Percentiles rank a stretch among this genome's conserved stretches.
Conservation (phyloP, 129 eudicot genomes). For the Calendula officinalis region DNA sequence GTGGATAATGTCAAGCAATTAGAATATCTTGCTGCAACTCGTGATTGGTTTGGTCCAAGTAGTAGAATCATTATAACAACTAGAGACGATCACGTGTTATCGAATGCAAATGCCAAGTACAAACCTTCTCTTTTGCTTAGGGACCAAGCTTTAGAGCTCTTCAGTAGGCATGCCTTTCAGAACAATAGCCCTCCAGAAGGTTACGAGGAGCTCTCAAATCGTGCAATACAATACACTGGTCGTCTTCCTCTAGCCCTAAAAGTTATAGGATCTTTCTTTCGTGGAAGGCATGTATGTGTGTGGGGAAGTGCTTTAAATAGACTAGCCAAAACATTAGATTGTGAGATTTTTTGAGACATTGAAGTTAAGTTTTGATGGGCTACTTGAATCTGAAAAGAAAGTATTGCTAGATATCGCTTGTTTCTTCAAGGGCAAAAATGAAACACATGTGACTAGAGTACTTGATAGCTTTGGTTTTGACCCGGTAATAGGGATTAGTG, state of each 20-base stretch:
- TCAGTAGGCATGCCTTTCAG: not conserved
- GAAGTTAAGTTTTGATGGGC: no score
- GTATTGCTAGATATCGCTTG: no score
- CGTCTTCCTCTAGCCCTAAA: not conserved
- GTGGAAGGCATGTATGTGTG: no score
- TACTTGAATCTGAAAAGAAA: no score
- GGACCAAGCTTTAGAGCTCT: not conserved
- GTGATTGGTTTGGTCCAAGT: constrained; percentile 2
- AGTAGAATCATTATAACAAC: constrained; percentile 1
- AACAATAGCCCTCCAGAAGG: not conserved
- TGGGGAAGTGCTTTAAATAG: no score
- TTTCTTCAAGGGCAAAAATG: no score
- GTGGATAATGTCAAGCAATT: not conserved
- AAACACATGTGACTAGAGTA: no score
- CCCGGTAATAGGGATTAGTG: no score
- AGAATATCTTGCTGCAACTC: not conserved
- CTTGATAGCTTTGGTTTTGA: no score
- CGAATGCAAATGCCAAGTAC: not conserved
- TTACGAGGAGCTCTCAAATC: not conserved
- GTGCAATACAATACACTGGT: not conserved
- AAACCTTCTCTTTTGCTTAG: not conserved
- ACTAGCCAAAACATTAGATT: no score
- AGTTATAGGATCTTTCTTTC: no score
- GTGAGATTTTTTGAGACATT: no score
- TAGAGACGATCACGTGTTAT: not conserved